Percentiles rank a stretch among this genome's conserved stretches.
These are phyloP conservation scores for Mucor indicus DNA, from an alignment of 371 early-diverging fungal genomes.

Conservation along the genomic window DNA sequence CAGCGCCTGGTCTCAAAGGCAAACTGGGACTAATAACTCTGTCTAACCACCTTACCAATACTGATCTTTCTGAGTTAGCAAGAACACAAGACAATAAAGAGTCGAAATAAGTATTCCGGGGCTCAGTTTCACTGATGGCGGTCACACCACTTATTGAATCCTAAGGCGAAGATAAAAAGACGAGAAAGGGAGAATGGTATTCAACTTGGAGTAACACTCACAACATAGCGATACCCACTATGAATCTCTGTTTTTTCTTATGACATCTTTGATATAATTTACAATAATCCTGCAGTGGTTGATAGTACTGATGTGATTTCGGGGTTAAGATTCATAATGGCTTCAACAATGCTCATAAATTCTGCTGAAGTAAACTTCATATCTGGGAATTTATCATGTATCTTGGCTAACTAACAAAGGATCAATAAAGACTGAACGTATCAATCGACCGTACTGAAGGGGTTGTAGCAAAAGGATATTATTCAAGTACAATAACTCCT, in stretches of 20 bases:
- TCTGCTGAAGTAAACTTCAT: conserved; percentile 12
- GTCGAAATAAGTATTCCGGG: conserved; percentile 30
- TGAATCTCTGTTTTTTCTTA: conserved; percentile 17
- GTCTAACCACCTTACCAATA: conserved; percentile 27
- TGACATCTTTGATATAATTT: conserved; percentile 14
- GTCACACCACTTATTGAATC: conserved; percentile 11
- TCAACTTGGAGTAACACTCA: conserved; percentile 9
- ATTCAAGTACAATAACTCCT: conserved; percentile 11
- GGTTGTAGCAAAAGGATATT: conserved; percentile 12
- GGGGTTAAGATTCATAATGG: conserved; percentile 13
- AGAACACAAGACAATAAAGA: conserved; percentile 22
- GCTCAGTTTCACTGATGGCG: conserved; percentile 24
- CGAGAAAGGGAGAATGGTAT: conserved; percentile 9
- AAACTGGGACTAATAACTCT: conserved; percentile 16
- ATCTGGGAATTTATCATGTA: conserved; percentile 13
- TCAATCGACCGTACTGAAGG: conserved; percentile 10
- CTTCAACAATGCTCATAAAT: conserved; percentile 16
- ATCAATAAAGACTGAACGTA: conserved; percentile 11
- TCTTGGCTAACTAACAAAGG: conserved; percentile 12
- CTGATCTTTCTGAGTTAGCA: conserved; percentile 21
- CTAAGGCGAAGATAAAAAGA: conserved; percentile 11
- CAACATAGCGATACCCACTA: conserved; percentile 18
- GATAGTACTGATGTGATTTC: conserved; percentile 17
- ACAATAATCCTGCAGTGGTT: conserved; percentile 12
- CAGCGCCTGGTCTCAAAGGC: conserved; percentile 25